A percentile compares a stretch with the other conserved stretches of the same genome.
These are phyloP conservation scores for Candida ipomoeae DNA, from an alignment of 805 yeast species.

Conservation along the genomic window DNA sequence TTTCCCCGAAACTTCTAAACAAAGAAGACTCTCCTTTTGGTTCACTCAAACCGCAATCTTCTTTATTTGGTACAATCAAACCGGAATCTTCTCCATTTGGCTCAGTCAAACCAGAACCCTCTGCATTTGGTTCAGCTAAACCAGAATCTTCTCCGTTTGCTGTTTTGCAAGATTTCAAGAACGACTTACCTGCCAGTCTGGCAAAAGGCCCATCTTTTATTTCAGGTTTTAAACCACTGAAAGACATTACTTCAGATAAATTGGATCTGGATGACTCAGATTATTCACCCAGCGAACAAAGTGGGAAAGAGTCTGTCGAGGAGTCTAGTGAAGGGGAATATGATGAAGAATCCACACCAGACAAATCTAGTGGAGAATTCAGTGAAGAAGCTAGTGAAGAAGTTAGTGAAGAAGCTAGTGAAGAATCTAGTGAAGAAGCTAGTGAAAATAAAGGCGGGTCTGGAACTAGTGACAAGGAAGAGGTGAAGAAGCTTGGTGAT, in stretches of 20 bases:
- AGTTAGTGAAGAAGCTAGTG: no score
- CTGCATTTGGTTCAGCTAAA: no score
- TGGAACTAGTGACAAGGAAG: background rate
- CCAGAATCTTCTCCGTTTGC: conserved; percentile 1
- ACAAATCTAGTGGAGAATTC: background rate
- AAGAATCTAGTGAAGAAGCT: no score
- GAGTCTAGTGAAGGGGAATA: background rate
- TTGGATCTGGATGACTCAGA: no score
- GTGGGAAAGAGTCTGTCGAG: background rate
- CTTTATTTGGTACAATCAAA: no score
- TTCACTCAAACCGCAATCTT: background rate
- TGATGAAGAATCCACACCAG: background rate
- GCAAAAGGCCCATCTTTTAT: background rate
- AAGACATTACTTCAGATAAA: background rate
- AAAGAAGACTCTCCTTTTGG: background rate
- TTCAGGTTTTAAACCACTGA: background rate
- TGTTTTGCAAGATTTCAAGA: background rate
- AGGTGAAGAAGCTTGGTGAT: background rate
- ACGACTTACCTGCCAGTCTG: background rate
- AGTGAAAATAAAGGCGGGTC: no score
- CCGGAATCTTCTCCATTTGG: conserved; percentile 1
- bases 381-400: no score
- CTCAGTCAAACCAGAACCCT: background rate
- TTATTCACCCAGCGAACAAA: background rate
- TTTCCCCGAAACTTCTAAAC: background rate